Evolutionary conservation across 768 basidiomycete genomes (phyloP).

Genomic region (Leccinum variicolor): DNA sequence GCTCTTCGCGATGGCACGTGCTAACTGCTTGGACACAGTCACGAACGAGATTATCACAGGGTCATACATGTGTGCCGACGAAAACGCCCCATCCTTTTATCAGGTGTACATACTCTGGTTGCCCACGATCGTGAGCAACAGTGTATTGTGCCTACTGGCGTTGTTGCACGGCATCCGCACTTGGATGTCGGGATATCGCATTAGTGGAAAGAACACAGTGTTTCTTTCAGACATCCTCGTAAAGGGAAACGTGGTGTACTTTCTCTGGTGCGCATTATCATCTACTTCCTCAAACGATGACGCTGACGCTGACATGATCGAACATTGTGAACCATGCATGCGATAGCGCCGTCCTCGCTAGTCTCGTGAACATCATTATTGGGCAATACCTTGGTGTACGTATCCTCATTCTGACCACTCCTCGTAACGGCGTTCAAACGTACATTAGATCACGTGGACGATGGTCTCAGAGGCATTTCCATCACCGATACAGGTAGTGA

Average conservation of each 20-base stretch:
- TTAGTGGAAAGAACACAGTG: too few relatives aligned
- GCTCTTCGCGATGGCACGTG: too few relatives aligned
- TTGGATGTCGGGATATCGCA: background rate
- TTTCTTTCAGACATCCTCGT: background rate
- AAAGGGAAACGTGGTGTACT: background rate
- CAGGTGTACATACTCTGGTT: constrained; percentile 7
- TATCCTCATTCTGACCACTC: background rate
- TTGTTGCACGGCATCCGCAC: background rate
- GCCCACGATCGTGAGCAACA: constrained; percentile 5
- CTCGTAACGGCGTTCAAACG: background rate
- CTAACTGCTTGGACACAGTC: background rate
- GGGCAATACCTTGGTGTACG: constrained; percentile 3
- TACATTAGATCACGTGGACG: background rate
- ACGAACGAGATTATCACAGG: background rate
- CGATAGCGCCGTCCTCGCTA: background rate
- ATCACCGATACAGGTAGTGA: background rate
- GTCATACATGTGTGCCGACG: constrained; percentile 1
- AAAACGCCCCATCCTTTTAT: background rate
- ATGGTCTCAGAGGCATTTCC: constrained; percentile 7
- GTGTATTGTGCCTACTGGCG: constrained; percentile 4
- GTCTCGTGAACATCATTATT: background rate
- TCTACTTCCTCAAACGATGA: background rate
- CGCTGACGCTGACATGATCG: background rate
- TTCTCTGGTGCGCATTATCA: background rate
- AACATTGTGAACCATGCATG: background rate